A percentile compares a stretch with the other conserved stretches of the same genome.
Evolutionary conservation across 1,284 basidiomycete genomes (phyloP).

Genomic region (Melampsora abietis-canadensis): DNA sequence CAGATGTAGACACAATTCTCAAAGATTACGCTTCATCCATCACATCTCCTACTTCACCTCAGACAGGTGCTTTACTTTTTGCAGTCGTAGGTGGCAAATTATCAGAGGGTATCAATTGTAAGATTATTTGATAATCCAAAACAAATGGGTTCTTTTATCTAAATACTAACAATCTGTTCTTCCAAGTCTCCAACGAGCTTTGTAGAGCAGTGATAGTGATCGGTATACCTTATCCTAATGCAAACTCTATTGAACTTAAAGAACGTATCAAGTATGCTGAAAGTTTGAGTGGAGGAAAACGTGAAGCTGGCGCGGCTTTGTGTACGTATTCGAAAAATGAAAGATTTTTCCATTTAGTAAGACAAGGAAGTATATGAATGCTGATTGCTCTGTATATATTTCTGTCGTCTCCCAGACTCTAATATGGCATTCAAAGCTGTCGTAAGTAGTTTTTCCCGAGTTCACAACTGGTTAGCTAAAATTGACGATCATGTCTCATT

Average conservation of each 20-base stretch:
- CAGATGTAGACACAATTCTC: slow-evolving; percentile 72
- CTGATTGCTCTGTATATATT: slow-evolving; percentile 47
- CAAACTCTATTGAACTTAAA: slow-evolving; percentile 79
- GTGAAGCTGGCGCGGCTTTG: slow-evolving; percentile 74
- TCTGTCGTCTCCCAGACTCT: slow-evolving; percentile 48
- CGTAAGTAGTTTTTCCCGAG: not conserved
- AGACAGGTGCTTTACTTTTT: slow-evolving; percentile 56
- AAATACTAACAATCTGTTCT: no score
- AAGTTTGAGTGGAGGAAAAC: slow-evolving; percentile 56
- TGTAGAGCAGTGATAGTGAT: slow-evolving; percentile 80
- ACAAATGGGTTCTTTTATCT: not conserved
- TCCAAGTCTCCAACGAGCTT: slow-evolving; percentile 59
- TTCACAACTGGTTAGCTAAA: not conserved
- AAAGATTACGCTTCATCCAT: slow-evolving; percentile 70
- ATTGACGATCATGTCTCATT: not conserved
- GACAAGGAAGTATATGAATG: slow-evolving; percentile 12
- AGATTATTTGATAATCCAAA: slow-evolving; percentile 55
- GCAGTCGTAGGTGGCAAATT: slow-evolving; percentile 96
- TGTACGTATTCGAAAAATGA: slow-evolving; percentile 59
- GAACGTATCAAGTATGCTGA: slow-evolving; percentile 83
- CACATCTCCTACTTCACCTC: slow-evolving; percentile 48
- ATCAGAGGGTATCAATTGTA: slow-evolving; percentile 94
- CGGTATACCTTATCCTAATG: slow-evolving; percentile 90
- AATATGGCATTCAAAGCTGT: slow-evolving; percentile 94
- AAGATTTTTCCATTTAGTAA: not conserved